Evolutionary conservation across 2,329 filamentous ascomycete genomes (phyloP), one percentile per base, ranked within the genome.

Genomic region (Talaromyces pinophilus): DNA sequence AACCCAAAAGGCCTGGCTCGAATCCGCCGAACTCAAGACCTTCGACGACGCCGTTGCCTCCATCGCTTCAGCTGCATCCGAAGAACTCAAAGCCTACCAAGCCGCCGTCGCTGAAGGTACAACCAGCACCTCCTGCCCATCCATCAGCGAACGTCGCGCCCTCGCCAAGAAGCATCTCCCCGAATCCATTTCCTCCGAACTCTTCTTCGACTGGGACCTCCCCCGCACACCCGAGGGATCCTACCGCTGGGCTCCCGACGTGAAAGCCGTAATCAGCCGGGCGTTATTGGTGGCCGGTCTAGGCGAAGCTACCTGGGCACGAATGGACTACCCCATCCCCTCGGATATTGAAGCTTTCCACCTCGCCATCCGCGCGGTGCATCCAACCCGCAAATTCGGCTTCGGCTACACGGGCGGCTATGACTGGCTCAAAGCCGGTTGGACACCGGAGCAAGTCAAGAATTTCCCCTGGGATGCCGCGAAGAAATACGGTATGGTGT

Each of bases 141-240:
- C 33, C 1, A 30, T 40, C n/a, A 59, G 35, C 55, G 55, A 59
- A 15, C 55, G 55, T 8, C 55, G 55, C 6, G 55, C 35, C 8
- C 55, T 59, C n/a, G 55, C 55, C 10, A 59, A 42, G 30, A 59
- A 59, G 19, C 35, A 59, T 59, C 55, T 59, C 33, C 33, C 55
- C 8, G 55, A 59, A 25, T 40, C 55, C 35, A 13, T 38, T 19
- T 42, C 42, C 55, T 59, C 55, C 19, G 8, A 59, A 7, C 35
- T 59, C 11, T 59, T 59, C 55, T 59, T 59, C 33, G 55, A 59
- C 35, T 59, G 55, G 30, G 55, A 59, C 19, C 55, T 59, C 13
- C 55, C 55, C 17, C 55, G 55, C n/a, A 59, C 55, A n/a, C 55
- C 55, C 11, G 55, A 59, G 11, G 42, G 42, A 22, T 46, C 42